phyloP scores from a whole-genome alignment of 768 basidiomycete genomes.

The Amanita pallidorosea region DNA sequence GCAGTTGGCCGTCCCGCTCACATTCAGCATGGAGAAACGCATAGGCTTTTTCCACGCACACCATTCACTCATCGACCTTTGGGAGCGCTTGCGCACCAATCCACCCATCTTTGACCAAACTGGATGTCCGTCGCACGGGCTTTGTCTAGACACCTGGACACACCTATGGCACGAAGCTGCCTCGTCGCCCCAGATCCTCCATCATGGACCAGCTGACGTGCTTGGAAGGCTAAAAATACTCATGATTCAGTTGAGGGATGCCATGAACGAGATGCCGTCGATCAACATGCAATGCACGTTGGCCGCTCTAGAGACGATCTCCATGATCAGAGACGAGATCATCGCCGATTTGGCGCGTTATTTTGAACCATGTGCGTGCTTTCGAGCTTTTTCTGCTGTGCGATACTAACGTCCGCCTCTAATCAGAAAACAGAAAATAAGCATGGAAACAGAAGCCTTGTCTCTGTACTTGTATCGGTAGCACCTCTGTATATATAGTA shows the following conservation, averaged over 20 bases:
- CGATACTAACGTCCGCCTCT: neutral
- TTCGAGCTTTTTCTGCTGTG: too few species aligned
- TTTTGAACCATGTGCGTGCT: slow-evolving; percentile 16
- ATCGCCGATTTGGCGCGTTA: slow-evolving; percentile 26
- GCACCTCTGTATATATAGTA: neutral
- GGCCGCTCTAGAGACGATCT: slow-evolving; percentile 32
- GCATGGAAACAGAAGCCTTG: neutral
- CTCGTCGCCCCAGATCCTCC: slow-evolving; percentile 33
- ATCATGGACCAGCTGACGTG: slow-evolving; percentile 41
- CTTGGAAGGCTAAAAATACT: slow-evolving; percentile 42
- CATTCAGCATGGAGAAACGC: slow-evolving; percentile 24
- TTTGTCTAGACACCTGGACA: slow-evolving; percentile 41
- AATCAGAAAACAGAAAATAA: neutral
- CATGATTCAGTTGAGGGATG: slow-evolving; percentile 27
- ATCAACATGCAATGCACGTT: slow-evolving; percentile 33
- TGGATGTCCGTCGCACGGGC: slow-evolving; percentile 38
- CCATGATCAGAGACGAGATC: slow-evolving; percentile 27
- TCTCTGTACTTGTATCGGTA: slow-evolving; percentile 5
- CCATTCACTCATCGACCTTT: slow-evolving; percentile 38
- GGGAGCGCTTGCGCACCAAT: slow-evolving; percentile 38
- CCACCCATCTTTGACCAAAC: slow-evolving; percentile 31
- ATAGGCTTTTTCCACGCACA: slow-evolving; percentile 48
- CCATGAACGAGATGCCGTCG: slow-evolving; percentile 19
- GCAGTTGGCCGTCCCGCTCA: slow-evolving; percentile 18
- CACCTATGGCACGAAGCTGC: slow-evolving; percentile 40